phyloP scores from a whole-genome alignment of 2,329 filamentous ascomycete species.

The Simplicillium aogashimaense region DNA sequence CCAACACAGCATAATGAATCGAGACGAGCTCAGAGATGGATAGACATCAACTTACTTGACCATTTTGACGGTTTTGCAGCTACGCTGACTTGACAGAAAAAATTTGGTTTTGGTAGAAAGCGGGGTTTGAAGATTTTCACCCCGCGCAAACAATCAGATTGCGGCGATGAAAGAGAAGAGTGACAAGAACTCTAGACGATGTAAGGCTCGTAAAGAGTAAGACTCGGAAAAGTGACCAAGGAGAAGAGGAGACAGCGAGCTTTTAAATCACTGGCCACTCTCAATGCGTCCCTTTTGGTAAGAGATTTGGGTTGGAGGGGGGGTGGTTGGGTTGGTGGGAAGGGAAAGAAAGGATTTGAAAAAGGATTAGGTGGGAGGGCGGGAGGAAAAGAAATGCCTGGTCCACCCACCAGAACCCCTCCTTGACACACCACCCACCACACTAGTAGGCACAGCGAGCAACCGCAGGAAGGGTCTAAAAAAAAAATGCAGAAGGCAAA shows the following conservation, averaged over 20 bases:
- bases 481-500: no score
- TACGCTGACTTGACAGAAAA: constrained; percentile 30
- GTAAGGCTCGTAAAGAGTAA: constrained; percentile 6
- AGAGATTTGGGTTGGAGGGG: constrained; percentile 9
- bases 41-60: constrained; percentile 77
- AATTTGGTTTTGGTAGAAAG: constrained; percentile 24
- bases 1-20: not conserved
- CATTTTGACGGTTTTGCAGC: constrained; percentile 84
- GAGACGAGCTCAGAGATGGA: constrained; percentile 4
- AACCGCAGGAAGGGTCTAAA: no score
- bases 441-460: no score
- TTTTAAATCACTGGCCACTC: constrained; percentile 25
- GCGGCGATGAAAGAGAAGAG: constrained; percentile 5
- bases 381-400: constrained; percentile 13
- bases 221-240: constrained; percentile 20
- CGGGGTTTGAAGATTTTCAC: constrained; percentile 31
- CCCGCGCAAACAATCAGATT: constrained; percentile 4
- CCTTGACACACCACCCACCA: no score
- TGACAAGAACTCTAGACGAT: no score
- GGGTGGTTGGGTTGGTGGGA: constrained; percentile 6
- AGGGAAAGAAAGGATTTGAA: constrained; percentile 15
- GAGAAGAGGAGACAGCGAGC: constrained; percentile 26
- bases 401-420: no score
- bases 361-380: constrained; percentile 14
- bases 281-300: constrained; percentile 24